phyloP scores from a whole-genome alignment of 306 rosid genomes.

The Potentilla sterilis region DNA sequence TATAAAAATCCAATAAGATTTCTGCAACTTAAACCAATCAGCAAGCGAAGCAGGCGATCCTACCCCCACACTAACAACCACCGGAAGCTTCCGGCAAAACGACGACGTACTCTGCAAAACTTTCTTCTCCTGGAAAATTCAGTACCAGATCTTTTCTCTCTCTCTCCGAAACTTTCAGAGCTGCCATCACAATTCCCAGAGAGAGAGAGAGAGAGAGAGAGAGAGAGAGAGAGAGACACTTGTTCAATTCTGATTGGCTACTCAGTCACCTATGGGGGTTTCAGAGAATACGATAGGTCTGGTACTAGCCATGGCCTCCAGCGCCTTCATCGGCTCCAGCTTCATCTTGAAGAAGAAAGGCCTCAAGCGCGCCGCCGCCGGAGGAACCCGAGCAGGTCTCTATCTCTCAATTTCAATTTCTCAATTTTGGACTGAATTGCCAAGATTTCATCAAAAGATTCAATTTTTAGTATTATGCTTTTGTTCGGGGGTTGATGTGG shows the following conservation, averaged over 20 bases:
- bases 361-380: conserved; percentile 73
- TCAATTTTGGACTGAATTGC: not conserved
- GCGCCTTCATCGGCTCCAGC: conserved; percentile 83
- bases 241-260: conserved; percentile 3
- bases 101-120: conserved; percentile 24
- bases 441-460: not conserved
- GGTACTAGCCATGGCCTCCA: conserved; percentile 72
- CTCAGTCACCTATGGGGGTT: conserved; percentile 34
- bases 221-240: not conserved
- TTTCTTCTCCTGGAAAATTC: not conserved
- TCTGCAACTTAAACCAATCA: not conserved
- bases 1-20: not conserved
- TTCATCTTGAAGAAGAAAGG: conserved; percentile 97
- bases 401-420: not conserved
- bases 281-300: conserved; percentile 73
- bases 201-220: not conserved
- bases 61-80: not conserved
- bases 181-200: not conserved
- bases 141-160: not conserved
- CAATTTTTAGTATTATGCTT: not conserved
- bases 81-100: conserved; percentile 38
- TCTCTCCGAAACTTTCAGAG: not conserved
- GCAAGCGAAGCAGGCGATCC: conserved; percentile 9
- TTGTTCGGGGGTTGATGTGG: not conserved
- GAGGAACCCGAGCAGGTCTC: conserved; percentile 80